These are phyloP conservation scores for Coniella lustricola DNA, from an alignment of 2,329 filamentous ascomycete genomes.

Conservation along the genomic window DNA sequence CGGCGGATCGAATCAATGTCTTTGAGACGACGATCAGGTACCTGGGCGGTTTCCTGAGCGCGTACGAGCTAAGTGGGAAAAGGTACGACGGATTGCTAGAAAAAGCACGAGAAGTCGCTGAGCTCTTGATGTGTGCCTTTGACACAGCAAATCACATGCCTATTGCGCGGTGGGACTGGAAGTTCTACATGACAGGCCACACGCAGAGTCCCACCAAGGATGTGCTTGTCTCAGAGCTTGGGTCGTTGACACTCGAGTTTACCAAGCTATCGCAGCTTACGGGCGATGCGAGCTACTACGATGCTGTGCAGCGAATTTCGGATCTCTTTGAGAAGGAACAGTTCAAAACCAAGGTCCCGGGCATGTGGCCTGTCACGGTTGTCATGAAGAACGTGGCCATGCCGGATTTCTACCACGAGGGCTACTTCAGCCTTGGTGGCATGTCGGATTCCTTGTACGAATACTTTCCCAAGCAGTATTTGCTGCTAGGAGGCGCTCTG, in stretches of 20 bases:
- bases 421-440: slow-evolving; percentile 49
- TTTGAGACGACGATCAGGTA: slow-evolving; percentile 70
- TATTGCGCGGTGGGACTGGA: slow-evolving; percentile 50
- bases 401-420: slow-evolving; percentile 48
- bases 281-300: slow-evolving; percentile 52
- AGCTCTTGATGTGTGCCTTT: slow-evolving; percentile 59
- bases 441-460: slow-evolving; percentile 54
- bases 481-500: slow-evolving; percentile 58
- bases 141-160: slow-evolving; percentile 65
- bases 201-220: slow-evolving; percentile 37
- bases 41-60: slow-evolving; percentile 61
- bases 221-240: slow-evolving; percentile 43
- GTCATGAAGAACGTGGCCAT: slow-evolving; percentile 33
- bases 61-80: slow-evolving; percentile 58
- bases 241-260: slow-evolving; percentile 54
- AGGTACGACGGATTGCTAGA: slow-evolving; percentile 45
- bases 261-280: slow-evolving; percentile 59
- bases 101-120: slow-evolving; percentile 57
- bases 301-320: slow-evolving; percentile 51
- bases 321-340: slow-evolving; percentile 49
- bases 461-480: slow-evolving; percentile 60
- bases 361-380: slow-evolving; percentile 54
- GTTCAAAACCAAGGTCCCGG: slow-evolving; percentile 47
- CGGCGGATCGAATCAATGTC: slow-evolving; percentile 48
- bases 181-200: slow-evolving; percentile 35